A percentile compares a stretch with the other conserved stretches of the same genome.
phyloP scores from a whole-genome alignment of 2,329 filamentous ascomycete species.

The Ascochyta rabiei region DNA sequence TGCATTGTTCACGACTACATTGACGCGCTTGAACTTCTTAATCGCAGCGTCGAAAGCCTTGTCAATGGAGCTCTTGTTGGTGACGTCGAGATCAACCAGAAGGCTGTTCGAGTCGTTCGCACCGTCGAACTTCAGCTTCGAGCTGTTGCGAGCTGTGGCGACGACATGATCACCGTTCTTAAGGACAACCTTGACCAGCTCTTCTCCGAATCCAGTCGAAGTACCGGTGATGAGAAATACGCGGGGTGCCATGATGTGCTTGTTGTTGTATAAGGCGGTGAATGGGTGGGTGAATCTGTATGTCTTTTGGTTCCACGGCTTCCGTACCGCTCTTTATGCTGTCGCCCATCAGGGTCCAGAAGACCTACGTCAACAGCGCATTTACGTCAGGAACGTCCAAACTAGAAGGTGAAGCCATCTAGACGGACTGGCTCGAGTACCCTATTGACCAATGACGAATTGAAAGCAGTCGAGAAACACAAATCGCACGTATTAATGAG shows the following conservation, averaged over 20 bases:
- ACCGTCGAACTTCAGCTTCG: conserved; percentile 49
- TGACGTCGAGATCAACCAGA: conserved; percentile 60
- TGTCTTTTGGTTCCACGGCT: neutral
- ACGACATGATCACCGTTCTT: conserved; percentile 53
- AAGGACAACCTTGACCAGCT: conserved; percentile 53
- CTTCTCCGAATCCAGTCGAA: conserved; percentile 54
- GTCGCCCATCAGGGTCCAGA: conserved; percentile 1
- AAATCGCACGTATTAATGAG: neutral
- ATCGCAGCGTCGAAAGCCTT: conserved; percentile 54
- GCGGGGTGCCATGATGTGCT: conserved; percentile 47
- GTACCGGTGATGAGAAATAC: conserved; percentile 57
- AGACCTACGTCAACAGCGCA: conserved; percentile 2
- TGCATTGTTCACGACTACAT: conserved; percentile 67
- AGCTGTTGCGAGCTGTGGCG: conserved; percentile 54
- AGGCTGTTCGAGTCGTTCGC: conserved; percentile 57
- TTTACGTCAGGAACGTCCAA: neutral
- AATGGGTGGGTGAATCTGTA: neutral
- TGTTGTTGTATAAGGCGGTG: neutral
- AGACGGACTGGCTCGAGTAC: neutral
- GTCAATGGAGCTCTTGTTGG: conserved; percentile 52
- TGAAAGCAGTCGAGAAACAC: neutral
- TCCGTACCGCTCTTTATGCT: conserved; percentile 4
- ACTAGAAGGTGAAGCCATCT: neutral
- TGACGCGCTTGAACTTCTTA: conserved; percentile 60
- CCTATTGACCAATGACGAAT: neutral